Conservation (phyloP, 2,329 filamentous ascomycete genomes). For the Fusarium foetens region DNA sequence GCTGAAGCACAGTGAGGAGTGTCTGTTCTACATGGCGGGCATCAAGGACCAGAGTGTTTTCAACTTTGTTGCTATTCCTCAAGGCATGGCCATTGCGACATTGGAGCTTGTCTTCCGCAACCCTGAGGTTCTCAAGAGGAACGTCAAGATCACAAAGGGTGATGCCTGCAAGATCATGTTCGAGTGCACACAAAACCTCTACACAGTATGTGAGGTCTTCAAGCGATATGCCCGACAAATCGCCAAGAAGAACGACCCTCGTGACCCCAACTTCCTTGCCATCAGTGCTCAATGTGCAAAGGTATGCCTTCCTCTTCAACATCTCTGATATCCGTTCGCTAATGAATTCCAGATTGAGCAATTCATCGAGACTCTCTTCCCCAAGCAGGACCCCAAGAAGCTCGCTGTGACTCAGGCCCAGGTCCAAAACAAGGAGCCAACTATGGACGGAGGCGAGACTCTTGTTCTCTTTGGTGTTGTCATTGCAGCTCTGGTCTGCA, state of each 20-base stretch:
- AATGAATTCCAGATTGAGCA: constrained; percentile 76
- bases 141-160: constrained; percentile 97
- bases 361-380: constrained; percentile 95
- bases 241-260: constrained; percentile 91
- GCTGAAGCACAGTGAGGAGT: constrained; percentile 87
- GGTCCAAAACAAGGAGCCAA: constrained; percentile 53
- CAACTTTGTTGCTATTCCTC: constrained; percentile 98
- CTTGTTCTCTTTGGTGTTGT: constrained; percentile 75
- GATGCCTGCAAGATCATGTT: constrained; percentile 92
- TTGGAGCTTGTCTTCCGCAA: constrained; percentile 94
- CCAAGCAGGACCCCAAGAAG: constrained; percentile 77
- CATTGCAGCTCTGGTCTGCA: constrained; percentile 72
- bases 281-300: constrained; percentile 92
- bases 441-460: constrained; percentile 67
- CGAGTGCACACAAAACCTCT: constrained; percentile 90
- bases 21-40: constrained; percentile 96
- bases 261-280: constrained; percentile 89
- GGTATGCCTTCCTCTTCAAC: constrained; percentile 56
- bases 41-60: constrained; percentile 97
- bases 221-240: constrained; percentile 81
- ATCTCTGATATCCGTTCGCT: constrained; percentile 4
- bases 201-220: constrained; percentile 84
- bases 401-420: constrained; percentile 55
- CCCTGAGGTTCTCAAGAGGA: constrained; percentile 82
- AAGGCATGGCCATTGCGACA: constrained; percentile 97